Evolutionary conservation across 1,284 basidiomycete genomes (phyloP), one percentile per base, ranked within the genome.

Genomic region (Takashimella tepidaria): DNA sequence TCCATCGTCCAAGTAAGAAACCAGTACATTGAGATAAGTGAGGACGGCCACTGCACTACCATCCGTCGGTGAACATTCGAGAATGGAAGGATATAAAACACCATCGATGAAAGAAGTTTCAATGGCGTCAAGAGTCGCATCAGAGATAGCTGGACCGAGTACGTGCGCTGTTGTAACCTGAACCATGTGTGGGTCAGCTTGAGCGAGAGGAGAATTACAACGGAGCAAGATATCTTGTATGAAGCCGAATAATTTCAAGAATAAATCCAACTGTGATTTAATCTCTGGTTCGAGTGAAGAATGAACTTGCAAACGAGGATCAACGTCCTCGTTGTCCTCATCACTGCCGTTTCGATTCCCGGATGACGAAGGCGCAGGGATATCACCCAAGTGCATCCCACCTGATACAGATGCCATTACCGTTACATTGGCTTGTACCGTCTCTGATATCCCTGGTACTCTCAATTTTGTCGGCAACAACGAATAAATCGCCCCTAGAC

Each of bases 11-110:
- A 93, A 79, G 0, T 86, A 88, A 47, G 84, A 81, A 50, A 93
- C 81, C 77, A 92, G 86, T 65, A 89, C 83, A 57, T 97, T 90
- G 57, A 98, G 85, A 67, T 98, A 98, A n/a, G 88, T 91, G 82
- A 98, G 86, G 49, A 98, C 92, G 1, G 95, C 95, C 1, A 96
- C 88, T 0, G 92, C 89, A 60, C 92, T 96, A 22, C 93, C 93
- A 72, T 98, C 93, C 5, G 79, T 72, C 58, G 91, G 88, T 0
- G 92, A 93, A 74, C 92, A 96, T 69, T 98, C 93, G 48, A 97
- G 80, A 47, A 98, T 83, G 4, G 91, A 90, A 0, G 93, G 92
- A 69, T 96, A 96, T 26, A 97, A 77, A 23, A 97, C 87, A 64
- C 93, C 95, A 74, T 93, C 88, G 24, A 97, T 77, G 74, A 96